Conservation (phyloP, 306 rosid species). For the Begonia peltatifolia region DNA sequence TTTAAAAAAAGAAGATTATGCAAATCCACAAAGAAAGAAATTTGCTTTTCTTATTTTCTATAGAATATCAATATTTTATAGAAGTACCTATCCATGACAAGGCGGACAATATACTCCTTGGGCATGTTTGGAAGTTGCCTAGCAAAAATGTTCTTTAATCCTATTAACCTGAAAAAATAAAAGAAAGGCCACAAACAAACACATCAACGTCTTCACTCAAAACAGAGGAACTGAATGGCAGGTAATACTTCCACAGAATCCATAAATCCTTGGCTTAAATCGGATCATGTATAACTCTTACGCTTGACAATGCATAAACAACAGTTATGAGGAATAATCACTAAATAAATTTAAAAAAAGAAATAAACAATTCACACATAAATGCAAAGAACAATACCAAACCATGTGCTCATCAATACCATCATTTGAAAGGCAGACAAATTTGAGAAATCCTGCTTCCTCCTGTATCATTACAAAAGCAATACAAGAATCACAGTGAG, state of each 20-base stretch:
- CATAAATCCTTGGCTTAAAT: background rate
- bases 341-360: constrained; percentile 1
- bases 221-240: background rate
- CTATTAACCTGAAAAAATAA: constrained; percentile 58
- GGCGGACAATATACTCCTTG: constrained; percentile 97
- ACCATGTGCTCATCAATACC: constrained; percentile 86
- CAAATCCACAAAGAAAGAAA: no score
- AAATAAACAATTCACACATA: background rate
- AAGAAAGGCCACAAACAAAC: constrained; percentile 11
- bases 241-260: background rate
- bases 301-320: background rate
- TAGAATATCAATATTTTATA: background rate
- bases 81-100: constrained; percentile 91
- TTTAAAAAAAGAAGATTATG: no score
- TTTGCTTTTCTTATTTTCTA: background rate
- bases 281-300: background rate
- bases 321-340: background rate
- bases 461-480: constrained; percentile 32
- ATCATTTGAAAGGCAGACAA: constrained; percentile 63
- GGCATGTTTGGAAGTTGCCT: constrained; percentile 96
- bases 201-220: background rate
- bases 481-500: background rate
- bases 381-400: constrained; percentile 40
- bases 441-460: constrained; percentile 80
- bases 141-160: constrained; percentile 93